Conservation (phyloP, 2,329 filamentous ascomycete genomes). For the Exophiala sp. region DNA sequence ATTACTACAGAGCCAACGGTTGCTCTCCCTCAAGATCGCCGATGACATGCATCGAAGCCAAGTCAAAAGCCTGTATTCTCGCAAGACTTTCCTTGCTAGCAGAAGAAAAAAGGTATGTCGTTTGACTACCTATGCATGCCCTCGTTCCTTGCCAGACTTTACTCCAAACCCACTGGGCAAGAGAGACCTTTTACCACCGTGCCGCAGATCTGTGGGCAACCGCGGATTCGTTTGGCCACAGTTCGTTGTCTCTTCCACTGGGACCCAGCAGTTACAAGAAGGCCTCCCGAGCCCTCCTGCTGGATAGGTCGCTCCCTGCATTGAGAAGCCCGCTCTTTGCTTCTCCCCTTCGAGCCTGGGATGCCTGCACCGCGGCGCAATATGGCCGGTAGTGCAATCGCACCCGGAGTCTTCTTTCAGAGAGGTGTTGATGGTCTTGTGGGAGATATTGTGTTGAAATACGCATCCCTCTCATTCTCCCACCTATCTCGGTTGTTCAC, state of each 20-base stretch:
- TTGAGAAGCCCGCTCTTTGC: too few relatives aligned
- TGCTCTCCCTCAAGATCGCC: not conserved
- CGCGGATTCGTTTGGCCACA: too few relatives aligned
- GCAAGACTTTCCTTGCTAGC: not conserved
- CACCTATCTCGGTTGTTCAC: not conserved
- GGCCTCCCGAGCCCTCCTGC: too few relatives aligned
- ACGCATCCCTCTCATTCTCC: too few relatives aligned
- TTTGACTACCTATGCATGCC: not conserved
- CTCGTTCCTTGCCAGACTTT: not conserved
- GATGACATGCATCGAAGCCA: conserved; percentile 7
- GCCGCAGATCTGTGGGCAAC: not conserved
- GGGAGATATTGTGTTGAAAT: not conserved
- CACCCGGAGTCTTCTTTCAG: not conserved
- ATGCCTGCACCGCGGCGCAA: too few relatives aligned
- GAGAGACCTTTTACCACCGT: not conserved
- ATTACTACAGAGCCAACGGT: not conserved
- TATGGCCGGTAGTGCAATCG: too few relatives aligned
- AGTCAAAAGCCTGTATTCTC: not conserved
- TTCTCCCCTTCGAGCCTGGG: too few relatives aligned
- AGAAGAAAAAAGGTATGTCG: not conserved
- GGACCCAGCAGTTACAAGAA: too few relatives aligned
- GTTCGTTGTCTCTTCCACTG: too few relatives aligned
- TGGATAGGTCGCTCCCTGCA: too few relatives aligned
- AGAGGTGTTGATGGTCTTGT: not conserved
- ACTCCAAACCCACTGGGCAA: not conserved